A percentile compares a stretch with the other conserved stretches of the same genome.
Evolutionary conservation across 371 early-diverging fungal species (phyloP).

Genomic region (Lichtheimia hyalospora): DNA sequence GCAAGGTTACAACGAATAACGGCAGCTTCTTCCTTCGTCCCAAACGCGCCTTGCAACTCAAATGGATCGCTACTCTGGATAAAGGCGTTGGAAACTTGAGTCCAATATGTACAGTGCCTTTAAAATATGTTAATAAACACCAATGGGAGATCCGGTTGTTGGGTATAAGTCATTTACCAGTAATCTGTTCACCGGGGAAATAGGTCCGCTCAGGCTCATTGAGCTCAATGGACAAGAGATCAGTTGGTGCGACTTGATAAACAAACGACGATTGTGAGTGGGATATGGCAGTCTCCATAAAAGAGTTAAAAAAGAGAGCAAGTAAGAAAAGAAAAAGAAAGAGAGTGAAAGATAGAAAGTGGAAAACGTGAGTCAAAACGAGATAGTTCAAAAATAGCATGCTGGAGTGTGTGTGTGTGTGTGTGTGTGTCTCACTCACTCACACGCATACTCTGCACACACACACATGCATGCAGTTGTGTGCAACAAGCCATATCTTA

Average conservation of each 20-base stretch:
- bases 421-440: neutral
- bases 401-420: too few species aligned
- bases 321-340: neutral
- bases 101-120: constrained; percentile 11
- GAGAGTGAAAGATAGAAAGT: neutral
- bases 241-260: constrained; percentile 8
- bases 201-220: constrained; percentile 14
- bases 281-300: constrained; percentile 7
- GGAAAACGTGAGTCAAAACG: neutral
- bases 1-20: constrained; percentile 17
- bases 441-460: neutral
- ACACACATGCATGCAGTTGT: too few species aligned
- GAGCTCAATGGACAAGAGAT: constrained; percentile 15
- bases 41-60: constrained; percentile 18
- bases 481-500: too few species aligned
- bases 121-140: too few species aligned
- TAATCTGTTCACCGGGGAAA: constrained; percentile 20
- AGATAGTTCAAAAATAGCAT: neutral
- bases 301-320: neutral
- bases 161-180: neutral
- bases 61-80: constrained; percentile 14
- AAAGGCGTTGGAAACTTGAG: neutral
- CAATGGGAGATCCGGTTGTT: too few species aligned
- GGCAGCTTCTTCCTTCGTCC: constrained; percentile 10
- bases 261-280: constrained; percentile 14